Evolutionary conservation across 2,329 filamentous ascomycete species (phyloP).

Genomic region (Boeremia lycopersici): DNA sequence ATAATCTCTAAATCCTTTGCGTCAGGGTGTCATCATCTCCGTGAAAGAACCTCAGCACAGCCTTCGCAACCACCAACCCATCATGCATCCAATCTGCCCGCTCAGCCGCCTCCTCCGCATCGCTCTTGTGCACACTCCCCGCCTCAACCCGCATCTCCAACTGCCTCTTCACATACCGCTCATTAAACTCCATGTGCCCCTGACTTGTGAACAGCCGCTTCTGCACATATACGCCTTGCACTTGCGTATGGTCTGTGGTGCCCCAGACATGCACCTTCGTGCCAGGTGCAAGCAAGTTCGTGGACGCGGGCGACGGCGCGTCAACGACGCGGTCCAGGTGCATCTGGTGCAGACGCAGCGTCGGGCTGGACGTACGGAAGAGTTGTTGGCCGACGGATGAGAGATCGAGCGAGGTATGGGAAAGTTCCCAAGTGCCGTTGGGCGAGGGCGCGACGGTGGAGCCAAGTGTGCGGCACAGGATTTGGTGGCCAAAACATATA

Average conservation of each 20-base stretch:
- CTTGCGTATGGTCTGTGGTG: slow-evolving; percentile 50
- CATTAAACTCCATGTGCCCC: slow-evolving; percentile 56
- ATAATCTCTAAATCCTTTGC: neutral
- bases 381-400: slow-evolving; percentile 50
- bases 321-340: slow-evolving; percentile 53
- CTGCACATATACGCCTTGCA: slow-evolving; percentile 55
- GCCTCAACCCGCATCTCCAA: slow-evolving; percentile 53
- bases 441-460: slow-evolving; percentile 46
- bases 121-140: slow-evolving; percentile 47
- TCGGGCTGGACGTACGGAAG: slow-evolving; percentile 43
- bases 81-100: slow-evolving; percentile 43
- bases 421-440: slow-evolving; percentile 54
- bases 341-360: slow-evolving; percentile 55
- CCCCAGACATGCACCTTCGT: slow-evolving; percentile 58
- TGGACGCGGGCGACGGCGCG: slow-evolving; percentile 35
- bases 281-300: slow-evolving; percentile 33
- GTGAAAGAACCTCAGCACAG: slow-evolving; percentile 41
- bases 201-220: slow-evolving; percentile 55
- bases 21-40: slow-evolving; percentile 37
- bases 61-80: slow-evolving; percentile 36
- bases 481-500: slow-evolving; percentile 58
- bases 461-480: slow-evolving; percentile 53
- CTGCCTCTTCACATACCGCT: slow-evolving; percentile 54
- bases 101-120: slow-evolving; percentile 44
- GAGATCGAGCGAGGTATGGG: slow-evolving; percentile 51